phyloP scores from a whole-genome alignment of 805 yeast genomes.

The Candida ficus region DNA sequence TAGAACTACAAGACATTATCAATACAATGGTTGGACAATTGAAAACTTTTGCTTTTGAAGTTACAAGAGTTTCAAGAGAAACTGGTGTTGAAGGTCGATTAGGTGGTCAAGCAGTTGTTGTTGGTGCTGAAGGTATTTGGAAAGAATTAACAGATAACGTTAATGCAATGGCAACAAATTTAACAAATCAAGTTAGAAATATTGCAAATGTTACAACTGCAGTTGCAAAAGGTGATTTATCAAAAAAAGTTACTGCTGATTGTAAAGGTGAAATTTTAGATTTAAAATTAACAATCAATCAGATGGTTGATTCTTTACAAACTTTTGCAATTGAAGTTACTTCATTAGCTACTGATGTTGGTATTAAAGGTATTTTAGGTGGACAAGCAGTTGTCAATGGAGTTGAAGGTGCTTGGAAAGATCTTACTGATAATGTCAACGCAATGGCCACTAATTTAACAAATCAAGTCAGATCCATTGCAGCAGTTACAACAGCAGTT shows the following conservation, averaged over 20 bases:
- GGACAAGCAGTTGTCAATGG: constrained; percentile 89
- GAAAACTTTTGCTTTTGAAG: constrained; percentile 83
- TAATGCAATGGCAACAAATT: constrained; percentile 84
- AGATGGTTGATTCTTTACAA: constrained; percentile 89
- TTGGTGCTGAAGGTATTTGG: constrained; percentile 86
- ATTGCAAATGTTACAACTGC: constrained; percentile 84
- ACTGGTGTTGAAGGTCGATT: constrained; percentile 85
- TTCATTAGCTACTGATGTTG: constrained; percentile 87
- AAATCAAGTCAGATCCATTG: constrained; percentile 88
- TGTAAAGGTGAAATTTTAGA: constrained; percentile 90
- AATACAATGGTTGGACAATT: constrained; percentile 88
- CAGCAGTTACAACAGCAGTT: constrained; percentile 90
- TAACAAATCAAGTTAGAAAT: constrained; percentile 84
- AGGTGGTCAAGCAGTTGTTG: constrained; percentile 84
- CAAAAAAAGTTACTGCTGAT: constrained; percentile 81
- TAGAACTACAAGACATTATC: constrained; percentile 78
- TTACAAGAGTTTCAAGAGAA: constrained; percentile 81
- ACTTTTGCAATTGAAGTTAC: constrained; percentile 87
- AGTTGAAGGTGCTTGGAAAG: constrained; percentile 91
- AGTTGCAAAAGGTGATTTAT: constrained; percentile 84
- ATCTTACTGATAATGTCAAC: constrained; percentile 84
- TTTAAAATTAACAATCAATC: constrained; percentile 78
- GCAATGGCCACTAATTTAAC: constrained; percentile 91
- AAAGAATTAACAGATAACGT: constrained; percentile 83
- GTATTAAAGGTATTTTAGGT: constrained; percentile 88